A percentile compares a stretch with the other conserved stretches of the same genome.
Evolutionary conservation across 78 protist species (phyloP).

Genomic region (Dictyostelium purpureum): DNA sequence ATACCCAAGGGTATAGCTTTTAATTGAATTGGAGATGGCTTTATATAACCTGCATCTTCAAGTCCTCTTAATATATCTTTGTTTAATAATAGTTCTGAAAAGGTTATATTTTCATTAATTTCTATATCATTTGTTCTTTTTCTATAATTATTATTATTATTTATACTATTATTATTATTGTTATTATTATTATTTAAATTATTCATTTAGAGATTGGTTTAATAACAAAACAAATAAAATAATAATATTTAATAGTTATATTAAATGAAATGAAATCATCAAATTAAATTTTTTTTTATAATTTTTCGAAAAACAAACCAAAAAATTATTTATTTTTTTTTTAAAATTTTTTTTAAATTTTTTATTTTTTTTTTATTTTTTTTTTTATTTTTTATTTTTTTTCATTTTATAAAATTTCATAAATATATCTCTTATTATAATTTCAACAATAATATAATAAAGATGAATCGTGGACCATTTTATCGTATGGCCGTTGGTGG

Average conservation of each 20-base stretch:
- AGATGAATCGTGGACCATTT: conserved; percentile 17
- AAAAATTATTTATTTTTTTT: not conserved
- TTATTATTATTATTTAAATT: not conserved
- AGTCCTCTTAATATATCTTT: conserved; percentile 11
- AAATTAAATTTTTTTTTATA: too few species aligned
- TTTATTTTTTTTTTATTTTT: conserved; percentile 8
- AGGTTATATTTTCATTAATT: conserved; percentile 34
- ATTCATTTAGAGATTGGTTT: too few species aligned
- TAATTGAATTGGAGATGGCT: conserved; percentile 87
- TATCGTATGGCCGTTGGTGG: not conserved
- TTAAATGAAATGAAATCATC: too few species aligned
- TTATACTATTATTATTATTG: not conserved
- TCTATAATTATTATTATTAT: conserved; percentile 2
- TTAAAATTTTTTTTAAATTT: not conserved
- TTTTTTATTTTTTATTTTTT: not conserved
- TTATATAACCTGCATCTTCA: conserved; percentile 10
- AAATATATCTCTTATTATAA: not conserved
- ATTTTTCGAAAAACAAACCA: not conserved
- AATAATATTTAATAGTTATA: too few species aligned
- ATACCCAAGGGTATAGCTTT: conserved; percentile 72
- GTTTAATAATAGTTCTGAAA: conserved; percentile 36
- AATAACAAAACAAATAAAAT: too few species aligned
- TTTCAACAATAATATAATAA: not conserved
- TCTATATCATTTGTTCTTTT: conserved; percentile 55
- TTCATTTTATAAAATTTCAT: not conserved